Evolutionary conservation across 2,329 filamentous ascomycete genomes (phyloP), one percentile per base, ranked within the genome.

Genomic region (Tolypocladium inflatum): DNA sequence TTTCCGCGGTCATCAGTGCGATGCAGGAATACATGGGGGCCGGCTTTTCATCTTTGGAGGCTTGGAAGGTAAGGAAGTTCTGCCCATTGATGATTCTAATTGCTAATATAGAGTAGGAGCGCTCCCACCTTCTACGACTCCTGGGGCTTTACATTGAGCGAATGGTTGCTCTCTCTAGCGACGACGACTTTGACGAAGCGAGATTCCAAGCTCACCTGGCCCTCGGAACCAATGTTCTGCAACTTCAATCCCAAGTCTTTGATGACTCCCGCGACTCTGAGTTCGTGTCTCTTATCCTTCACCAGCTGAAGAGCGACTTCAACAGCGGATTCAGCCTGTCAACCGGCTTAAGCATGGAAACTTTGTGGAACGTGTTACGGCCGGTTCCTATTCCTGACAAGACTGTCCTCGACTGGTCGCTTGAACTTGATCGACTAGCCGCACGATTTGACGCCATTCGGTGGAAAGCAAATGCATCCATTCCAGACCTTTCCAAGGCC

Each of bases 301-400:
- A 71, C 0, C 75, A 71, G 7, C 66, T 87, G 2, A 72, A 79
- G 50, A 74, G 74, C 43, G 79, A 79, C 55, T 93, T 96, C 66
- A 79, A 82, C 30, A 80, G 83, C 19, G 85, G 84, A 2, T 92
- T 91, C 74, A 84, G 85, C 57, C 74, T 95, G 17, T 85, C 78
- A 0, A 91, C 88, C 2, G 91, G 91, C 0, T 75, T 91, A 15
- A 87, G 84, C 63, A 94, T 95, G 89, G 89, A 94, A 67, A 70
- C 76, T 10, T 78, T 96, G 6, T 96, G 92, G 93, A 81, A 83
- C 48, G 67, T 77, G 1, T 82, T 95, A 66, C 83, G 88, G 56
- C 90, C 91, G 0, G 70, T 75, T 13, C 79, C 84, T 5, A 76
- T 86, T 26, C 71, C 77, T 2, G 76, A 78, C 21, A 69, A 73